Percentiles rank a stretch among this genome's conserved stretches.
phyloP scores from a whole-genome alignment of 495 filamentous ascomycete species.

The Pseudoneurospora amorphoporcata region DNA sequence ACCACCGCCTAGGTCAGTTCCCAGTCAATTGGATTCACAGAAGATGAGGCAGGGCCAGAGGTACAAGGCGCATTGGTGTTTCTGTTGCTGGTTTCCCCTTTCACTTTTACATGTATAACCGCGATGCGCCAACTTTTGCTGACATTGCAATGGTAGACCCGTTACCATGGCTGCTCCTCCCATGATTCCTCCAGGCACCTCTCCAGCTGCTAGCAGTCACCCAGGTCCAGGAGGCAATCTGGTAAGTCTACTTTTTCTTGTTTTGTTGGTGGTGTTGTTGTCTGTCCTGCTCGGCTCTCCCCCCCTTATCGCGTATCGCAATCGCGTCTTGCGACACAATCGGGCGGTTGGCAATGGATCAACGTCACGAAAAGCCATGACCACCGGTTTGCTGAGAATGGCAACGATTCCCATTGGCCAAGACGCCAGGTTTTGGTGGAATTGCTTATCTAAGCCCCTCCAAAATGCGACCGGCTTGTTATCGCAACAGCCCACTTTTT shows the following conservation, averaged over 20 bases:
- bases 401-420: constrained; percentile 9
- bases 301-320: not conserved
- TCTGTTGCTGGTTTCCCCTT: not conserved
- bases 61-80: not conserved
- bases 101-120: not conserved
- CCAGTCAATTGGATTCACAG: not conserved
- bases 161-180: constrained; percentile 18
- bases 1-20: constrained; percentile 55
- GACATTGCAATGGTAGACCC: constrained; percentile 8
- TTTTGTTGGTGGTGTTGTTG: not conserved
- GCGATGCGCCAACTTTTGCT: not conserved
- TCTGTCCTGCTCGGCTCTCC: not conserved
- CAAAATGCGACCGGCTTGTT: not conserved
- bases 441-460: constrained; percentile 16
- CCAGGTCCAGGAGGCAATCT: constrained; percentile 56
- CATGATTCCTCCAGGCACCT: constrained; percentile 46
- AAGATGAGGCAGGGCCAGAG: not conserved
- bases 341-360: not conserved
- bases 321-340: constrained; percentile 1
- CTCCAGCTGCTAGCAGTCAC: constrained; percentile 52
- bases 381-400: constrained; percentile 8
- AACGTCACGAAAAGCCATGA: not conserved
- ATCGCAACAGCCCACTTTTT: not conserved
- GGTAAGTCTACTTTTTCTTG: constrained; percentile 40
- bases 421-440: constrained; percentile 8